These are phyloP conservation scores for Camelina neglecta DNA, from an alignment of 345 rosid species.

Conservation along the genomic window DNA sequence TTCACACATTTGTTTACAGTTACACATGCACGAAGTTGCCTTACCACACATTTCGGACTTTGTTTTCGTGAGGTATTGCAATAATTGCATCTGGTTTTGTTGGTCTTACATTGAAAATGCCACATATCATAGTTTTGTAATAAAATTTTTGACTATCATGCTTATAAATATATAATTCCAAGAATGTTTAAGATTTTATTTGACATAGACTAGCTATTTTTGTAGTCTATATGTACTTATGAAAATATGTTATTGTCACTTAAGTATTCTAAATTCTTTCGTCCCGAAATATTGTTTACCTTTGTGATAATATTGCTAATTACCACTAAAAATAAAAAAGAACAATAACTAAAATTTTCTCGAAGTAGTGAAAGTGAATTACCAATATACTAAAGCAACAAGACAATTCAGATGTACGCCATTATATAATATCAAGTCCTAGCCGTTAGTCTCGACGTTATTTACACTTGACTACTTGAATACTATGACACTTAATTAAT, in stretches of 20 bases:
- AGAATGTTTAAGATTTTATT: background rate
- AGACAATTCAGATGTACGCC: background rate
- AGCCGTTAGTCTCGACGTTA: background rate
- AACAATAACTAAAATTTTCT: background rate
- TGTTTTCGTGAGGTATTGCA: constrained; percentile 2
- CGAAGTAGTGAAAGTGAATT: background rate
- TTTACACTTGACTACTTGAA: no score
- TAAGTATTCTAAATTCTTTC: background rate
- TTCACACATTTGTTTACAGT: constrained; percentile 2
- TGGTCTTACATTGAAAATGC: constrained; percentile 25
- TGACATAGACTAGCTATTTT: background rate
- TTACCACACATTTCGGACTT: constrained; percentile 17
- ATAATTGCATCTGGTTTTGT: constrained; percentile 15
- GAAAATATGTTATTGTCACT: background rate
- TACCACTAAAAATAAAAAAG: background rate
- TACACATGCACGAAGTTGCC: constrained; percentile 23
- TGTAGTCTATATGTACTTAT: background rate
- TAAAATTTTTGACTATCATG: background rate
- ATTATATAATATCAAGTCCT: background rate
- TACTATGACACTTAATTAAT: no score
- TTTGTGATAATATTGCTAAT: background rate
- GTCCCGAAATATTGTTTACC: background rate
- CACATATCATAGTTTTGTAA: background rate
- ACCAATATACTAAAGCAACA: background rate
- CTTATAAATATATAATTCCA: background rate